Percentiles rank a stretch among this genome's conserved stretches.
These are phyloP conservation scores for Entamoeba histolytica DNA, from an alignment of 208 protist species.

Conservation along the genomic window DNA sequence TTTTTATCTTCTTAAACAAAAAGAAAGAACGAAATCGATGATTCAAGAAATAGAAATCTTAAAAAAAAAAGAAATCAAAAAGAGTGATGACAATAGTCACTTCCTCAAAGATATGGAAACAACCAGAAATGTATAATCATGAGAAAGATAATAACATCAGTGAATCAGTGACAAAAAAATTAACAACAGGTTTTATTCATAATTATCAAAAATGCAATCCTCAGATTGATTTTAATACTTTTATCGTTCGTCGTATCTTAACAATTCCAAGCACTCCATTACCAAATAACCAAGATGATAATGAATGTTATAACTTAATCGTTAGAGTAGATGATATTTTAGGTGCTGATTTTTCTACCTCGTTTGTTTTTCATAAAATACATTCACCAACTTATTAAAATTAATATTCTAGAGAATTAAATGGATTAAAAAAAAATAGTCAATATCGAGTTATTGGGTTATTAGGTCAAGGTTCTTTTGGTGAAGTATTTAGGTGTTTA, in stretches of 20 bases:
- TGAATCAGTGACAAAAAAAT: neutral
- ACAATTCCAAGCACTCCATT: neutral
- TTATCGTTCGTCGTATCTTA: neutral
- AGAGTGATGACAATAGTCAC: too few species aligned
- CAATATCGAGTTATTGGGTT: neutral
- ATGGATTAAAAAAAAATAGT: neutral
- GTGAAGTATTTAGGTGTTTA: slow-evolving; percentile 52
- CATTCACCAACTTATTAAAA: neutral
- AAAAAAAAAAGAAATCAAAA: too few species aligned
- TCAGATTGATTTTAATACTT: neutral
- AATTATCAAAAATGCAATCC: neutral
- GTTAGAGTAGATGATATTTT: neutral
- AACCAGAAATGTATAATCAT: too few species aligned
- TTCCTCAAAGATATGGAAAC: too few species aligned
- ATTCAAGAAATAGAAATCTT: too few species aligned
- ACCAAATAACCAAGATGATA: neutral
- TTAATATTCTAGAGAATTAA: neutral
- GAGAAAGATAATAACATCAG: too few species aligned
- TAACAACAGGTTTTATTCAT: neutral
- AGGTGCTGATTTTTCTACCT: neutral
- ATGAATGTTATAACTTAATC: neutral
- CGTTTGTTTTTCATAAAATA: neutral
- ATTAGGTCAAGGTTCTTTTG: slow-evolving; percentile 60
- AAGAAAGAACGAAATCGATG: too few species aligned
- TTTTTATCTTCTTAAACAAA: too few species aligned